Percentiles rank a stretch among this genome's conserved stretches.
Evolutionary conservation across 192 early-diverging fungal genomes (phyloP).

Genomic region (Podila epicladia): DNA sequence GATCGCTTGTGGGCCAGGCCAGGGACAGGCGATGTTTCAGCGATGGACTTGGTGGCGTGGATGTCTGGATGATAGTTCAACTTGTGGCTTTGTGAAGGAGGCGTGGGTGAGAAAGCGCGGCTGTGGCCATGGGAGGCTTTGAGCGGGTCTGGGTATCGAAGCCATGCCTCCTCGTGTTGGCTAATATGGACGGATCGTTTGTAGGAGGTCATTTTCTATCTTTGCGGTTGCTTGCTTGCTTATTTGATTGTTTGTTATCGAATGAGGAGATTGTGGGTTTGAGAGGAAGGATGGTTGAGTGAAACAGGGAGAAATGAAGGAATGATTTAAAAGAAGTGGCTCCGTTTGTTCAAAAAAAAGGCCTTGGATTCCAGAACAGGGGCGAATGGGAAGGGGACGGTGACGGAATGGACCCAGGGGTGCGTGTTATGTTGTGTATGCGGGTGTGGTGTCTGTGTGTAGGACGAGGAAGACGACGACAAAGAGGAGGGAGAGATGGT

Average conservation of each 20-base stretch:
- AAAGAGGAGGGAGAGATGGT: neutral
- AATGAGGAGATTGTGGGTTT: neutral
- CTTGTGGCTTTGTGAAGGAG: neutral
- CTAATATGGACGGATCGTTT: neutral
- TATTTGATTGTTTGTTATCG: neutral
- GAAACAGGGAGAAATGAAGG: neutral
- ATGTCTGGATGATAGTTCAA: neutral
- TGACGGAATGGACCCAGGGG: neutral
- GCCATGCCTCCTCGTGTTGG: conserved; percentile 28
- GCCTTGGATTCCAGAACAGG: neutral
- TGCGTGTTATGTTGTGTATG: neutral
- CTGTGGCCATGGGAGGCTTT: conserved; percentile 34
- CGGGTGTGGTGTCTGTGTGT: neutral
- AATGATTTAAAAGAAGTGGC: neutral
- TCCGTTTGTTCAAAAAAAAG: no score
- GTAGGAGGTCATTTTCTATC: neutral
- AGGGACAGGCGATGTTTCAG: conserved; percentile 6
- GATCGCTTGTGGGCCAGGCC: conserved; percentile 25
- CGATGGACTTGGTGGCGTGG: neutral
- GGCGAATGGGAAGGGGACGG: conserved; percentile 5
- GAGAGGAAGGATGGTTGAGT: neutral
- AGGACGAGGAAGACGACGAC: neutral
- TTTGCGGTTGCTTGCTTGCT: neutral
- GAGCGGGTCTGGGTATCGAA: conserved; percentile 32
- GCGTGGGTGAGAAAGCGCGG: conserved; percentile 5